Base-by-base conservation (phyloP, 768 basidiomycete species). In the Pleurotus tuoliensis region DNA sequence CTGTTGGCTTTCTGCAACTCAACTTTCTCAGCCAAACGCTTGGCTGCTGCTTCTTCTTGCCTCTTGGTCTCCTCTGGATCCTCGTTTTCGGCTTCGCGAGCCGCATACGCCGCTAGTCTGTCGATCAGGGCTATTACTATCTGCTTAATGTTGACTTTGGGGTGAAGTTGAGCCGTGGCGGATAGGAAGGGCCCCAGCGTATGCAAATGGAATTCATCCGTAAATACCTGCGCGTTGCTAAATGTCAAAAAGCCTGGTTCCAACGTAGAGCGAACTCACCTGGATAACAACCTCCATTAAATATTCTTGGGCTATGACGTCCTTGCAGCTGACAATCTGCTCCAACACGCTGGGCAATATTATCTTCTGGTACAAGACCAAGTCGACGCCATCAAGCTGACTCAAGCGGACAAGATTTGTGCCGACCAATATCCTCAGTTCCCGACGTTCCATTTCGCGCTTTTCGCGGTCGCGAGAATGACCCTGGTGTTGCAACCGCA, bases 281-380 rank as follows among this genome's bases (percentile, higher is more conserved):
- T 99, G 97, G 62, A 99, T 99, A 59, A 99, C 94, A 8, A 98
- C 97, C 70, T 99, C 97, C 97, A 98, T 98, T 46, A 98, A 71
- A 70, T 99, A 99, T 68, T 98, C 97, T 69, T 99, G 97, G 0
- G 97, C 97, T 58, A 98, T 98, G 45, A 95, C 90, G 67, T 99
- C 97, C 69, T 97, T 96, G 74, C 97, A 98, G 66, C 89, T 96
- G 58, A 98, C 96, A 51, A 98, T 91, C 71, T 99, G 97, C 74
- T 99, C 94, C 52, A 98, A 73, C 55, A 98, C 86, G 59, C 90
- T 91, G 0, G 97, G 95, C 5, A 99, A 82, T 60, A 99, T 99
- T 22, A 69, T 83, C 55, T 70, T 77, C 65, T 86, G 85, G 71
- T 98, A 98, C 82, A 97, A 85, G 43, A 90, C 90, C 55, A 99